These are phyloP conservation scores for Globisporangium megalacanthum DNA, from an alignment of 352 stramenopile species.

Conservation along the genomic window DNA sequence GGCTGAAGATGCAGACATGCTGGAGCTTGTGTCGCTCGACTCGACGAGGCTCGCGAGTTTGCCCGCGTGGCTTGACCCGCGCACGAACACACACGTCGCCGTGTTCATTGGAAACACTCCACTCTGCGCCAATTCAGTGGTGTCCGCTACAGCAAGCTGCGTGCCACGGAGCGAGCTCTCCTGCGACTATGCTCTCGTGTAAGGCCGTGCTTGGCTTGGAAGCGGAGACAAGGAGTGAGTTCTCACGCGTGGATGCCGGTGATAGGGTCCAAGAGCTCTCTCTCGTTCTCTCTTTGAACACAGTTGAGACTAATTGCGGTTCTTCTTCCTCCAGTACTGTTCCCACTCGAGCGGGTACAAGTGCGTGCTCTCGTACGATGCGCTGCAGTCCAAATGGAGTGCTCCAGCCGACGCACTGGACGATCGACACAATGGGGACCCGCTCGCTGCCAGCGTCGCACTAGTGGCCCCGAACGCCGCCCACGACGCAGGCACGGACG, in stretches of 20 bases:
- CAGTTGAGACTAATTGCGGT: not conserved
- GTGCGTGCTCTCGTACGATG: not conserved
- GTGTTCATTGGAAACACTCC: slow-evolving; percentile 1
- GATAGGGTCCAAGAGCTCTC: too few relatives aligned
- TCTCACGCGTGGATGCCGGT: too few relatives aligned
- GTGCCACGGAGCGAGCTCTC: not conserved
- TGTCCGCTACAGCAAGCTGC: not conserved
- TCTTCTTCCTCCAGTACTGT: slow-evolving; percentile 2
- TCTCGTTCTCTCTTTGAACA: too few relatives aligned
- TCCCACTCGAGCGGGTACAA: slow-evolving; percentile 3
- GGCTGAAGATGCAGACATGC: too few relatives aligned
- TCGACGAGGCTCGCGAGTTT: not conserved
- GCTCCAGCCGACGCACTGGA: not conserved
- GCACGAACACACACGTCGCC: not conserved
- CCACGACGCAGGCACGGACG: not conserved
- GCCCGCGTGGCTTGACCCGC: not conserved
- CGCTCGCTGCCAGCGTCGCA: not conserved
- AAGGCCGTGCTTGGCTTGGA: not conserved
- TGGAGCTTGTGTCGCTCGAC: slow-evolving; percentile 2
- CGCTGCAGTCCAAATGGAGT: not conserved
- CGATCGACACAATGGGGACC: not conserved
- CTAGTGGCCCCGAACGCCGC: not conserved
- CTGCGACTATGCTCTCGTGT: not conserved
- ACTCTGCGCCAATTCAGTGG: not conserved
- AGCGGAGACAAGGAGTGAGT: too few relatives aligned